A percentile compares a stretch with the other conserved stretches of the same genome.
Evolutionary conservation across 352 stramenopile species (phyloP).

Genomic region (Pythium utonaiense): DNA sequence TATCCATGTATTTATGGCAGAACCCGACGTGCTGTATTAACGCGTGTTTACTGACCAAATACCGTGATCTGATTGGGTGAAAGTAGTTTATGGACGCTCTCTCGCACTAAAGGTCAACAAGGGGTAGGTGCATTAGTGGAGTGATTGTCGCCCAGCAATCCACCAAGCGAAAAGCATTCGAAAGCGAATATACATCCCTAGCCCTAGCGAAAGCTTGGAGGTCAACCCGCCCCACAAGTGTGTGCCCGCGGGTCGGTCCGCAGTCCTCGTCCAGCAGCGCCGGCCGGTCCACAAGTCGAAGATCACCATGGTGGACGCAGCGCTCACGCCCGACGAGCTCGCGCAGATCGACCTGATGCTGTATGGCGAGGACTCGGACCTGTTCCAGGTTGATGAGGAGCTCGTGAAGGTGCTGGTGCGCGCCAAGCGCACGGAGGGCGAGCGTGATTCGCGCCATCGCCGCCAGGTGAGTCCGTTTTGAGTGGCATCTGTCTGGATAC

Average conservation of each 20-base stretch:
- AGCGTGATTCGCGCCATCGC: slow-evolving; percentile 16
- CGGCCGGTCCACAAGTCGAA: not conserved
- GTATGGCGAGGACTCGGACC: slow-evolving; percentile 8
- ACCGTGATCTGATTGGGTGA: not conserved
- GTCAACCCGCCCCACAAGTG: not conserved
- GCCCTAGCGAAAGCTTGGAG: too few relatives aligned
- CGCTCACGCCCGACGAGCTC: slow-evolving; percentile 17
- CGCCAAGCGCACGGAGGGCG: slow-evolving; percentile 18
- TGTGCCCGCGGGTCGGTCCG: not conserved
- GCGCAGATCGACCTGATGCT: slow-evolving; percentile 19
- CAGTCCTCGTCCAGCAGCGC: not conserved
- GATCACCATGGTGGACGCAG: slow-evolving; percentile 7
- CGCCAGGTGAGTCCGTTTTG: slow-evolving; percentile 13
- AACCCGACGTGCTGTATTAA: too few relatives aligned
- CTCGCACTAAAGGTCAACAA: not conserved
- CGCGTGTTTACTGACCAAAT: not conserved
- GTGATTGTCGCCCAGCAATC: too few relatives aligned
- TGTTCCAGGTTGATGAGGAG: slow-evolving; percentile 16
- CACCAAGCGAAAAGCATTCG: too few relatives aligned
- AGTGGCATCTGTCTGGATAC: not conserved
- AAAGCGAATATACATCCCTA: too few relatives aligned
- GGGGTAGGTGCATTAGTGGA: not conserved
- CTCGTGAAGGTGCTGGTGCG: slow-evolving; percentile 18
- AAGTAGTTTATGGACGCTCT: not conserved
- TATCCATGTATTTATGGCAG: too few relatives aligned